Conservation (phyloP, 148 eudicot genomes). For the Vaccinium vitisidaea region DNA sequence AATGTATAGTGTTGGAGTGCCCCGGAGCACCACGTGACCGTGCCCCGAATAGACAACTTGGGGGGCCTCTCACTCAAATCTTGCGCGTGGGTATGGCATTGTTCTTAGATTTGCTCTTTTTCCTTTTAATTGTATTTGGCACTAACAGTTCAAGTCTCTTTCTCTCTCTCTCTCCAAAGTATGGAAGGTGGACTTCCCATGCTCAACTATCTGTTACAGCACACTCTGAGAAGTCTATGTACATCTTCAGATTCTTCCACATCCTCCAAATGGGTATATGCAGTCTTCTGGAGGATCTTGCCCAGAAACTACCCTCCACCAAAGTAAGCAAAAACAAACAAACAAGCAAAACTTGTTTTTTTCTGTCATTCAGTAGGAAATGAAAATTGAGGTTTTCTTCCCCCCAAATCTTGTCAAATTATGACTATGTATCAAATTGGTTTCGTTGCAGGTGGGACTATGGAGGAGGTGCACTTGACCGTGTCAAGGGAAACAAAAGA, state of each 20-base stretch:
- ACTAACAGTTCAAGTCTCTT: not conserved
- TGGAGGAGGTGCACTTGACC: slow-evolving; percentile 46
- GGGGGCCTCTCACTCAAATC: not conserved
- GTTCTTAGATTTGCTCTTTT: not conserved
- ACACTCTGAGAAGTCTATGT: slow-evolving; percentile 45
- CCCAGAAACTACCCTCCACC: slow-evolving; percentile 60
- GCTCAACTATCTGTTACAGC: slow-evolving; percentile 46
- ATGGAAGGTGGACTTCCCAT: slow-evolving; percentile 53
- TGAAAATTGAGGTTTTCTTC: not conserved
- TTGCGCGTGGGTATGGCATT: not conserved
- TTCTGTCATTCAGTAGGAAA: not conserved
- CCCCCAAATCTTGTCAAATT: not conserved
- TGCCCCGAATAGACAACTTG: too few species aligned
- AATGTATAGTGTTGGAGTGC: too few species aligned
- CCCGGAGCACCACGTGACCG: too few species aligned
- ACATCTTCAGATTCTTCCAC: slow-evolving; percentile 29
- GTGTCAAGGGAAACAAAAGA: slow-evolving; percentile 45
- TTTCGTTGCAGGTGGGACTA: slow-evolving; percentile 49
- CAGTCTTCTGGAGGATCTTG: slow-evolving; percentile 53
- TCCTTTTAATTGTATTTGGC: slow-evolving; percentile 16
- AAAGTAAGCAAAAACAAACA: slow-evolving; percentile 31
- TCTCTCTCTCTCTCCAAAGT: not conserved
- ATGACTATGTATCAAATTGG: not conserved
- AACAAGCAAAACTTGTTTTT: not conserved
- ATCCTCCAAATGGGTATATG: slow-evolving; percentile 46